Evolutionary conservation across 495 filamentous ascomycete species (phyloP), one percentile per base, ranked within the genome.

Genomic region (Xeromyces bisporus): DNA sequence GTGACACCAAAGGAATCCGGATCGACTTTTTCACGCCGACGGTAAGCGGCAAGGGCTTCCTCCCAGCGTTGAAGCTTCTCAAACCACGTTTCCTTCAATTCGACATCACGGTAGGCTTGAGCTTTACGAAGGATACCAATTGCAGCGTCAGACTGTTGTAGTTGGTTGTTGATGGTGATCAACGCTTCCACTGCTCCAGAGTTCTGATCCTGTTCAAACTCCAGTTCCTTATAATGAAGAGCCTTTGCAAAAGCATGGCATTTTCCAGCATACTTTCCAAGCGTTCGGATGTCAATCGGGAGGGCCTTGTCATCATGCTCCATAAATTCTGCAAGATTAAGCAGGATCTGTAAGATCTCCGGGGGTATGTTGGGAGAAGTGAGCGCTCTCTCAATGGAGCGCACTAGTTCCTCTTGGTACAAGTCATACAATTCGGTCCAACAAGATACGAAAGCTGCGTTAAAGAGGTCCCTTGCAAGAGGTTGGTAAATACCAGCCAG

Each of bases 241-340:
- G 89, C 89, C 50, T 99, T 99, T 11, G 89, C 89, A 50, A 89
- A 96, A 4, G 89, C 89, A 55, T 99, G 89, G 32, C 91, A 96
- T 43, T 86, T 84, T 0, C 75, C 84, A 9, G 89, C 89, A 46
- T 93, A 91, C 42, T 82, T 78, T 12, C 91, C 89, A 20, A 96
- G 60, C 1, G 81, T 79, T 18, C 89, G 72, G 35, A 99, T 93
- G 50, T 99, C 91, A 40, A 99, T 94, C 10, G 89, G 89, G 14
- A 99, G 67, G 4, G 89, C 89, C 46, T 96, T 96, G 48, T 99
- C 89, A 44, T 96, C 89, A 43, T 99, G 89, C 45, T 99, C 89
- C 89, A 99, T 99, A 50, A 96, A 99, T 42, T 99, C 89, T 2
- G 86, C 89, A 9, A 99, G 69, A 51, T 96, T 99, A 31, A 99